These are phyloP conservation scores for Tarenaya hassleriana DNA, from an alignment of 345 rosid genomes.

Conservation along the genomic window DNA sequence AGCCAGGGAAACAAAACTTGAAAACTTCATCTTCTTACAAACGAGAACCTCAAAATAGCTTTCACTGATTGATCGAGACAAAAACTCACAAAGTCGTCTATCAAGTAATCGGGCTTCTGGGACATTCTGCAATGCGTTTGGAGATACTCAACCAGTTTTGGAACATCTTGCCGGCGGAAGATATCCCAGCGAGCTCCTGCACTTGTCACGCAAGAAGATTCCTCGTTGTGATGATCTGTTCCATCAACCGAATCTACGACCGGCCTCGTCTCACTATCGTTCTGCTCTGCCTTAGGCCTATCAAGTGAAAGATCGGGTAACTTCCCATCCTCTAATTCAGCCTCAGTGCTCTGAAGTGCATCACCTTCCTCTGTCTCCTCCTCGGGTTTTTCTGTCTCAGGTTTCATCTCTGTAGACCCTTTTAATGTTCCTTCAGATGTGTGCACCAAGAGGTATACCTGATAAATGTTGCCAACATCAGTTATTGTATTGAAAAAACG, in stretches of 20 bases:
- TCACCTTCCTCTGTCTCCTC: no score
- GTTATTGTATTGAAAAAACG: no score
- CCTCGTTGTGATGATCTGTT: no score
- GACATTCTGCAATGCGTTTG: conserved; percentile 9
- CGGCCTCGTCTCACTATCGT: no score
- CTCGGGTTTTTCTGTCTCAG: no score
- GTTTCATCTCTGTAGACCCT: background rate
- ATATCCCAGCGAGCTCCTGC: conserved; percentile 14
- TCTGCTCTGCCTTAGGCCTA: no score
- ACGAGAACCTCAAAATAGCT: background rate
- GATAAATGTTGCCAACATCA: no score
- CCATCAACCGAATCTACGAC: no score
- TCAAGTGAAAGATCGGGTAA: no score
- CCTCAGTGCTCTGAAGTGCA: no score
- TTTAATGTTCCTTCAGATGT: conserved; percentile 23
- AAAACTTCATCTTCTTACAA: background rate
- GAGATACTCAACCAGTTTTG: conserved; percentile 5
- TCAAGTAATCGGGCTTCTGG: background rate
- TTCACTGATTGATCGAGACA: background rate
- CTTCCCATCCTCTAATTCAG: no score
- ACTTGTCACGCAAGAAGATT: background rate
- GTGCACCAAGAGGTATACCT: conserved; percentile 34
- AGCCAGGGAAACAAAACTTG: background rate
- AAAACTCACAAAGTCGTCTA: conserved; percentile 13
- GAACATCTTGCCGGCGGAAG: conserved; percentile 4